Evolutionary conservation across 208 protist genomes (phyloP).

Genomic region (Trypanosoma theileri): DNA sequence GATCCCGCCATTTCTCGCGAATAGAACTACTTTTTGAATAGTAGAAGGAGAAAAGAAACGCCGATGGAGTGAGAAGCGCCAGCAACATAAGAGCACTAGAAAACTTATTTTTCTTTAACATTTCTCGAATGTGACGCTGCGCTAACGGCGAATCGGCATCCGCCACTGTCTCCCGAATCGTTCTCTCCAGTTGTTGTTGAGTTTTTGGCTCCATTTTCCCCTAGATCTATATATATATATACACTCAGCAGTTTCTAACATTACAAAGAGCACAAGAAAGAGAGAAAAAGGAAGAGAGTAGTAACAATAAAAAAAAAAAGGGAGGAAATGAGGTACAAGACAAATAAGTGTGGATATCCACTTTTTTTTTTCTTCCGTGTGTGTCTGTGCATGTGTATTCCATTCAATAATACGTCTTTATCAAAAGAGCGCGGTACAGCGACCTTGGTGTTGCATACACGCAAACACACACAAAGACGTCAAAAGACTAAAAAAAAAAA

Average conservation of each 20-base stretch:
- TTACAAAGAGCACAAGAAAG: background rate
- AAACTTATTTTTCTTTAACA: conserved; percentile 72
- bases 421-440: no score
- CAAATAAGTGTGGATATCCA: background rate
- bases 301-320: conserved; percentile 1
- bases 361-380: no score
- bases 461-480: no score
- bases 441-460: no score
- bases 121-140: conserved; percentile 64
- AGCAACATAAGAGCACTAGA: conserved; percentile 48
- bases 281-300: background rate
- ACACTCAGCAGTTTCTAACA: background rate
- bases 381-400: no score
- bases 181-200: conserved; percentile 51
- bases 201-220: conserved; percentile 42
- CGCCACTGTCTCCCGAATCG: conserved; percentile 57
- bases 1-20: conserved; percentile 60
- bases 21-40: conserved; percentile 58
- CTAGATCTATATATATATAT: background rate
- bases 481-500: conserved; percentile 14
- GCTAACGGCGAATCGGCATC: conserved; percentile 62
- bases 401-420: no score
- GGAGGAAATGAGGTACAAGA: background rate
- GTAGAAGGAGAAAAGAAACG: conserved; percentile 70
- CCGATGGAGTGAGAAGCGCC: conserved; percentile 43